Evolutionary conservation across 2,329 filamentous ascomycete species (phyloP), one percentile per base, ranked within the genome.

Genomic region (Cladosporium sp.): DNA sequence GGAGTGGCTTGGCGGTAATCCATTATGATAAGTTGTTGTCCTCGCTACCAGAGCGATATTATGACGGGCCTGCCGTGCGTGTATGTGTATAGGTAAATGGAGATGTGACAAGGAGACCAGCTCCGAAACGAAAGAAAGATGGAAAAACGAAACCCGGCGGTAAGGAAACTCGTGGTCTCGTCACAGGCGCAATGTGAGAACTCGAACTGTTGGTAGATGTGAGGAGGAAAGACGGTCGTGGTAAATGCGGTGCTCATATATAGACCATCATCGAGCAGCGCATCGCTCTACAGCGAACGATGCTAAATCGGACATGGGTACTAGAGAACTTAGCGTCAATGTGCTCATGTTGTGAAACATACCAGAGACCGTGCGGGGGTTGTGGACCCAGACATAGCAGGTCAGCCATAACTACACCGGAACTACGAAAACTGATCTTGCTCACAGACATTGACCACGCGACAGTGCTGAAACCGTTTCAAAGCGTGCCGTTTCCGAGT

Each of bases 1-100:
- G 78, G 78, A 52, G 78, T 80, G 61, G 75, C 69, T 57, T 78
- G 75, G 66, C 76, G 74, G 65, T 70, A 72, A 64, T 73, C 77
- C 77, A 80, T 74, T 55, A 36, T 22, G 43, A 17, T 47, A 30
- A n/a, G 43, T 36, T 47, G 42, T 47, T 30, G 30, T 61, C 63
- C 63, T 52, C 69, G 74, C 70, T 75, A 68, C 73, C 70, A 68
- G 73, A 74, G 54, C 62, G 61, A 62, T 64, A 63, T 64, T 57
- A 49, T 60, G 60, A 49, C 59, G 56, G 52, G n/a, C 52, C 51
- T 52, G 55, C 58, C 42, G 51, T 37, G 30, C 8, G 43, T 59
- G 60, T 55, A 59, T 62, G 63, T 58, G 43, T 60, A 60, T 56
- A 65, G 54, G 60, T 52, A 51, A 30, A 40, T 58, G 55, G 50